These are phyloP conservation scores for Neurospora pannonica DNA, from an alignment of 495 filamentous ascomycete genomes.

Conservation along the genomic window DNA sequence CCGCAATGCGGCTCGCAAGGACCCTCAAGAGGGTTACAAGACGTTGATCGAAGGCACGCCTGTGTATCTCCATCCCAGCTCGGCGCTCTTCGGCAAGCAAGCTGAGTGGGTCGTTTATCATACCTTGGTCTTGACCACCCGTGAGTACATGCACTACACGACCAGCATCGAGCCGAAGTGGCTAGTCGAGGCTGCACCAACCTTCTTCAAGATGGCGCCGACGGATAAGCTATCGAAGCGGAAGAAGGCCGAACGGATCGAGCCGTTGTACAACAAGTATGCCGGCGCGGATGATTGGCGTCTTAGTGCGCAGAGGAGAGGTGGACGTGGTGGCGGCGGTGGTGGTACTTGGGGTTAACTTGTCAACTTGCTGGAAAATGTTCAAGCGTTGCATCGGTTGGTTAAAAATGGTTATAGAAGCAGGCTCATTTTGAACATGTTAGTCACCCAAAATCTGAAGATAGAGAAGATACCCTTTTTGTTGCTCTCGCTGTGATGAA, in stretches of 20 bases:
- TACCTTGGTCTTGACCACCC: slow-evolving; percentile 77
- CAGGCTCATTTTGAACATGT: not conserved
- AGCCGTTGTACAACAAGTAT: slow-evolving; percentile 89
- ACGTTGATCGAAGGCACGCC: slow-evolving; percentile 91
- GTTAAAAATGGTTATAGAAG: not conserved
- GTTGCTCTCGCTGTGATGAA: not conserved
- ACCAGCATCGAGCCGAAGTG: slow-evolving; percentile 89
- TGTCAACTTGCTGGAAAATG: not conserved
- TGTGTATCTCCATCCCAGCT: slow-evolving; percentile 86
- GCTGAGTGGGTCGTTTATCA: slow-evolving; percentile 95
- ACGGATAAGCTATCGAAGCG: slow-evolving; percentile 81
- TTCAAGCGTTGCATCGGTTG: not conserved
- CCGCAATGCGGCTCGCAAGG: slow-evolving; percentile 88
- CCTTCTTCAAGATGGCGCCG: slow-evolving; percentile 95
- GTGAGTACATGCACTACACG: slow-evolving; percentile 95
- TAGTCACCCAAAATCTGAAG: not conserved
- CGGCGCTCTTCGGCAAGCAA: slow-evolving; percentile 88
- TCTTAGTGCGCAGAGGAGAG: slow-evolving; percentile 76
- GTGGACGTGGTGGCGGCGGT: slow-evolving; percentile 81
- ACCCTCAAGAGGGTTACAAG: slow-evolving; percentile 93
- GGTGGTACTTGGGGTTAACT: slow-evolving; percentile 83
- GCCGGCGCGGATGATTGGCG: slow-evolving; percentile 85
- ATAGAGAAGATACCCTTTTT: not conserved
- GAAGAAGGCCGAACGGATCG: slow-evolving; percentile 88
- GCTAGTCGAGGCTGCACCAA: slow-evolving; percentile 85